Percentiles rank a stretch among this genome's conserved stretches.
Conservation (phyloP, 208 protist species). For the Trypanosoma congolense region DNA sequence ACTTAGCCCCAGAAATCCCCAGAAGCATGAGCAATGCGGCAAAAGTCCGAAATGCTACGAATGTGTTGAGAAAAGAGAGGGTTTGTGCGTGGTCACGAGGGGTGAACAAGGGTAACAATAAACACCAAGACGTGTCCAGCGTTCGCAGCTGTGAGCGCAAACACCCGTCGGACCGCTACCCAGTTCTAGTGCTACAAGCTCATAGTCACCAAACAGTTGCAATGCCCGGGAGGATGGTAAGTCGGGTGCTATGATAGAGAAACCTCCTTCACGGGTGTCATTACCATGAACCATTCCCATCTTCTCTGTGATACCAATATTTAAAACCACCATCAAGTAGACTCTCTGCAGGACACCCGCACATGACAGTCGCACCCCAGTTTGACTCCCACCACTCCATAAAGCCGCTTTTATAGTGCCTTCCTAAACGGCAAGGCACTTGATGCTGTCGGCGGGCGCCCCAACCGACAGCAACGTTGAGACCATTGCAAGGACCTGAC, state of each 20-base stretch:
- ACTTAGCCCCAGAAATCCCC: constrained; percentile 33
- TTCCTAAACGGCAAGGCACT: constrained; percentile 16
- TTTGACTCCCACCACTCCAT: background rate
- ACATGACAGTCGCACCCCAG: constrained; percentile 29
- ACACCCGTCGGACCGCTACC: constrained; percentile 28
- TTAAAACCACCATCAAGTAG: constrained; percentile 40
- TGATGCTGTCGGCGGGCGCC: constrained; percentile 16
- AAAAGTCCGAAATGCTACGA: constrained; percentile 41
- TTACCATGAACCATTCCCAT: background rate
- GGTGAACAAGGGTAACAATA: constrained; percentile 56
- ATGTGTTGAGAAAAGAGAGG: constrained; percentile 38
- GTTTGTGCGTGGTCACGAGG: constrained; percentile 40
- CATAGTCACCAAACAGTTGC: constrained; percentile 37
- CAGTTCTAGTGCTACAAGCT: constrained; percentile 39
- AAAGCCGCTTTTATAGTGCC: constrained; percentile 10
- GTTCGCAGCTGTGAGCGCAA: constrained; percentile 27
- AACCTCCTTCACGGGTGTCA: constrained; percentile 13
- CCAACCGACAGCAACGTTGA: constrained; percentile 21
- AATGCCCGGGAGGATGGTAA: constrained; percentile 33
- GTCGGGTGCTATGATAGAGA: constrained; percentile 43
- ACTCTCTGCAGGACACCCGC: constrained; percentile 43
- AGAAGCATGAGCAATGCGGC: constrained; percentile 35
- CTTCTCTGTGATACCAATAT: constrained; percentile 1
- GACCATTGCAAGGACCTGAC: background rate
- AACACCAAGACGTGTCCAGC: constrained; percentile 34